These are phyloP conservation scores for Macrolepiota dolichaula DNA, from an alignment of 768 basidiomycete genomes.

Conservation along the genomic window DNA sequence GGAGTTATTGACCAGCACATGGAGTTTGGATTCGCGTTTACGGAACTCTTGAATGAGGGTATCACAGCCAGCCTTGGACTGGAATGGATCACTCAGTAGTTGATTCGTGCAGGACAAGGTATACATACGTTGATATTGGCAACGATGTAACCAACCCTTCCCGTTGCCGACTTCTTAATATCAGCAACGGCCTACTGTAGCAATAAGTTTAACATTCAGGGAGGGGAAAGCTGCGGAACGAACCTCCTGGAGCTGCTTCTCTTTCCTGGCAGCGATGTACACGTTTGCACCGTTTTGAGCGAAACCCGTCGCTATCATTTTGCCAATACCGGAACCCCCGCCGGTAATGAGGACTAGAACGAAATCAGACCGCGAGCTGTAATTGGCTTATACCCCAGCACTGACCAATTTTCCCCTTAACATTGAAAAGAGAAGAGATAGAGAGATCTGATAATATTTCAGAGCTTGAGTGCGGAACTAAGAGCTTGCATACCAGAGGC, in stretches of 20 bases:
- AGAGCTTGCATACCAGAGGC: constrained; percentile 17
- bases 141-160: constrained; percentile 68
- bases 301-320: constrained; percentile 79
- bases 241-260: constrained; percentile 73
- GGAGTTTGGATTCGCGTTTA: constrained; percentile 65
- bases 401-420: constrained; percentile 18
- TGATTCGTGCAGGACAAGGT: neutral
- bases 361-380: neutral
- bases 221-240: neutral
- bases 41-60: constrained; percentile 66
- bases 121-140: constrained; percentile 67
- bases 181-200: constrained; percentile 44
- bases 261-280: constrained; percentile 86
- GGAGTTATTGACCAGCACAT: constrained; percentile 83
- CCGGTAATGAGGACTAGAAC: constrained; percentile 72
- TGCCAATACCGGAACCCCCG: constrained; percentile 80
- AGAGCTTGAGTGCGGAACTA: constrained; percentile 6
- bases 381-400: neutral
- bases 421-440: constrained; percentile 46
- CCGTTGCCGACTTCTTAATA: constrained; percentile 57
- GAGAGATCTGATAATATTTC: constrained; percentile 41
- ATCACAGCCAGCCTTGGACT: constrained; percentile 82
- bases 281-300: constrained; percentile 86
- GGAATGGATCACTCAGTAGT: neutral
- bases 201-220: neutral